phyloP scores from a whole-genome alignment of 441 rosid species.

The Hura crepitans region DNA sequence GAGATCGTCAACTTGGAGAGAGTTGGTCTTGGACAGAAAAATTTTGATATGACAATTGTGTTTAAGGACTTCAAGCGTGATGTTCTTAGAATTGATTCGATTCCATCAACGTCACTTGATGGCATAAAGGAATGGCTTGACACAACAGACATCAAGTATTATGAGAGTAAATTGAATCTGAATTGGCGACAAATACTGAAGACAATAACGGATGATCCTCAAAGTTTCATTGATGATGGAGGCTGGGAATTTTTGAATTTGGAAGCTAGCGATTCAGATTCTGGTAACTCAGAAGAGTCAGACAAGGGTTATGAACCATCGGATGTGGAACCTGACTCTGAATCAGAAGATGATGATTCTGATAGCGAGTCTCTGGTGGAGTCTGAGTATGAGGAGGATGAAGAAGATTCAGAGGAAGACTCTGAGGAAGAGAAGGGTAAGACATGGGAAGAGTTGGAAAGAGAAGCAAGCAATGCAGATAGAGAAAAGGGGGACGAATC shows the following conservation, averaged over 20 bases:
- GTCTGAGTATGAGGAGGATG: slow-evolving; percentile 81
- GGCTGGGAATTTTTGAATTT: slow-evolving; percentile 94
- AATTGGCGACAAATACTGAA: slow-evolving; percentile 90
- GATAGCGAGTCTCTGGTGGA: slow-evolving; percentile 74
- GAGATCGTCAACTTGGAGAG: slow-evolving; percentile 93
- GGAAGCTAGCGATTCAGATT: slow-evolving; percentile 82
- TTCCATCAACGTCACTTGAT: slow-evolving; percentile 74
- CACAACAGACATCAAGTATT: slow-evolving; percentile 77
- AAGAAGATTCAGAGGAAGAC: slow-evolving; percentile 55
- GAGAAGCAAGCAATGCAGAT: slow-evolving; percentile 89
- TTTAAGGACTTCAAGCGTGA: slow-evolving; percentile 87
- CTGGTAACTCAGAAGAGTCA: slow-evolving; percentile 65
- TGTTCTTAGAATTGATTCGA: slow-evolving; percentile 77
- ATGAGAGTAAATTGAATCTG: slow-evolving; percentile 85
- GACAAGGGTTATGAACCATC: slow-evolving; percentile 86
- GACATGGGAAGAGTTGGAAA: slow-evolving; percentile 95
- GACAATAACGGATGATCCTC: slow-evolving; percentile 78
- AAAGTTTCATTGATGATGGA: slow-evolving; percentile 73
- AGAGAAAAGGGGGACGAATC: slow-evolving; percentile 75
- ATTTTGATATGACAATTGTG: slow-evolving; percentile 81
- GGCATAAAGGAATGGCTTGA: slow-evolving; percentile 93
- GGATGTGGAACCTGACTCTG: slow-evolving; percentile 70
- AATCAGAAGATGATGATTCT: slow-evolving; percentile 63
- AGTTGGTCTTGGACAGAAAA: slow-evolving; percentile 88
- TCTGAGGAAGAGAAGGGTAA: slow-evolving; percentile 88